Conservation (phyloP, 2,329 filamentous ascomycete species). For the Colletotrichum tofieldiae region DNA sequence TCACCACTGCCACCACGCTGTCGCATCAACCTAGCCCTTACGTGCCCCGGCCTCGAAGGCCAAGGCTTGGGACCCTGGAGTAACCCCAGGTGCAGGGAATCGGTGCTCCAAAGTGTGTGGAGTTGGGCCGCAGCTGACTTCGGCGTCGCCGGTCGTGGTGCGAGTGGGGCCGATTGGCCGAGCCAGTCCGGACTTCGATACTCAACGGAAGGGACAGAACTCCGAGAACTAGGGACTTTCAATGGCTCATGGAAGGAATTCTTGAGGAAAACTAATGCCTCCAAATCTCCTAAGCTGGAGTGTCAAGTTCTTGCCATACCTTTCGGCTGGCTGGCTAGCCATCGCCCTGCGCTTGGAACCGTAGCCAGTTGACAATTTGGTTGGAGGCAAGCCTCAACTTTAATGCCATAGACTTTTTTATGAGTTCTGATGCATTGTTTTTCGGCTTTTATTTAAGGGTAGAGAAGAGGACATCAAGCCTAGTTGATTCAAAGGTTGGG, state of each 20-base stretch:
- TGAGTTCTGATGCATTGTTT: too few relatives aligned
- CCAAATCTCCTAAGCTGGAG: neutral
- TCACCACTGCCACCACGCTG: constrained; percentile 3
- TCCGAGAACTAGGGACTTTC: neutral
- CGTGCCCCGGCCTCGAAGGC: neutral
- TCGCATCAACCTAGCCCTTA: constrained; percentile 2
- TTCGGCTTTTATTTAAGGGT: too few relatives aligned
- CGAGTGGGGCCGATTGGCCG: constrained; percentile 34
- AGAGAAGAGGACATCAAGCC: too few relatives aligned
- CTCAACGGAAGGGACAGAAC: neutral
- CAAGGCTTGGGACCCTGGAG: neutral
- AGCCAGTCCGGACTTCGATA: neutral
- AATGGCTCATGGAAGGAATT: constrained; percentile 34
- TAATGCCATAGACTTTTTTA: too few relatives aligned
- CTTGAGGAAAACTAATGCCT: neutral
- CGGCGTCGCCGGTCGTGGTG: constrained; percentile 25
- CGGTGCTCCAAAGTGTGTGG: neutral
- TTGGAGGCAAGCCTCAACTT: too few relatives aligned
- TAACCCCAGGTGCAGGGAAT: constrained; percentile 10
- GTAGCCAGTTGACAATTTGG: neutral
- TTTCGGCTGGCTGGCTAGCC: neutral
- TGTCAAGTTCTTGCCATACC: neutral
- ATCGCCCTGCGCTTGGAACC: too few relatives aligned
- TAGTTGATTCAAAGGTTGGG: too few relatives aligned
- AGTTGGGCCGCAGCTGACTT: constrained; percentile 6